phyloP scores from a whole-genome alignment of 2,329 filamentous ascomycete species.

The Nigrospora sphaerica region DNA sequence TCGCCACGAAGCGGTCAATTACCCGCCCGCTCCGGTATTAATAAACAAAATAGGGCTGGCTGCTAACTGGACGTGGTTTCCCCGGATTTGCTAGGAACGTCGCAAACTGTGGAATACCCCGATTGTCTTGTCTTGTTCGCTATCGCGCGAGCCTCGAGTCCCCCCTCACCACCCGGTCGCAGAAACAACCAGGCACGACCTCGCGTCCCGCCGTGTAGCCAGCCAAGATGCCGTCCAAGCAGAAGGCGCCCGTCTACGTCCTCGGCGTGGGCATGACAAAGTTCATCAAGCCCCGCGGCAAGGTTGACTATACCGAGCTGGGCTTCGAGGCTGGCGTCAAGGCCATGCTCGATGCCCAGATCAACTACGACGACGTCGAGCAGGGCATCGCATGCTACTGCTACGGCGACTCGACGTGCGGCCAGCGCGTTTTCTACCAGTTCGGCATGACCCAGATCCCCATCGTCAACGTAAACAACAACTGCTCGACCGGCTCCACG shows the following conservation, averaged over 20 bases:
- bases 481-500: constrained; percentile 93
- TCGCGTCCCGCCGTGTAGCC: background rate
- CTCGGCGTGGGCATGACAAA: constrained; percentile 98
- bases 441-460: constrained; percentile 96
- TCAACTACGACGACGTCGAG: constrained; percentile 95
- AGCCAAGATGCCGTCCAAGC: constrained; percentile 38
- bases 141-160: too few species aligned
- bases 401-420: constrained; percentile 91
- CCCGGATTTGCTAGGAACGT: too few species aligned
- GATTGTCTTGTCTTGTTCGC: too few species aligned
- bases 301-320: constrained; percentile 90
- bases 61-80: too few species aligned
- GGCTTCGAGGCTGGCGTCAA: constrained; percentile 90
- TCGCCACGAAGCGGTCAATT: too few species aligned
- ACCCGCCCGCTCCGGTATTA: too few species aligned
- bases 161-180: too few species aligned
- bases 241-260: constrained; percentile 64
- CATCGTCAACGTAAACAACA: constrained; percentile 98
- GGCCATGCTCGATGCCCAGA: constrained; percentile 76
- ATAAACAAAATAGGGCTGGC: too few species aligned
- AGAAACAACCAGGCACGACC: too few species aligned
- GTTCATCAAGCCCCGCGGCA: constrained; percentile 94
- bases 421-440: constrained; percentile 96
- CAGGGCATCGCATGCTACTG: constrained; percentile 96
- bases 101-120: too few species aligned